Conservation (phyloP, 805 yeast species). For the Babjeviella inositovora region DNA sequence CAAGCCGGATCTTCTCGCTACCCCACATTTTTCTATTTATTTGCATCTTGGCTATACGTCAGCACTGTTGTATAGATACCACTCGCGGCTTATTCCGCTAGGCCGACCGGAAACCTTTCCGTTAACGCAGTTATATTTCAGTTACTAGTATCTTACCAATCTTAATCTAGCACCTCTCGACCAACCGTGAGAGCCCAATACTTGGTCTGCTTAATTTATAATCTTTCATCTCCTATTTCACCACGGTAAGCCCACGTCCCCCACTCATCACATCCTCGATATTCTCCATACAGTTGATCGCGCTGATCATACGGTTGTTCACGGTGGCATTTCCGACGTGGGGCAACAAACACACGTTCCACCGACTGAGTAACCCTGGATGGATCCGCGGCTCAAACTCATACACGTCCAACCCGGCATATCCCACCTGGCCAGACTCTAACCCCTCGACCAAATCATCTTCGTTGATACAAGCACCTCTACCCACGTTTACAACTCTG, state of each 20-base stretch:
- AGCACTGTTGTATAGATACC: too few species aligned
- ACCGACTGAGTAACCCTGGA: conserved; percentile 30
- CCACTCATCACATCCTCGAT: conserved; percentile 26
- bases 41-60: too few species aligned
- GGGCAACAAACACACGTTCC: conserved; percentile 53
- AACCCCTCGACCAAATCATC: conserved; percentile 28
- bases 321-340: conserved; percentile 57
- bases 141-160: too few species aligned
- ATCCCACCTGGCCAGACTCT: conserved; percentile 26
- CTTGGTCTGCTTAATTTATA: too few species aligned
- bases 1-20: too few species aligned
- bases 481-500: conserved; percentile 40
- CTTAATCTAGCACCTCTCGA: too few species aligned
- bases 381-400: conserved; percentile 32
- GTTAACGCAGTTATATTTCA: too few species aligned
- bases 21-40: too few species aligned
- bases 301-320: conserved; percentile 35
- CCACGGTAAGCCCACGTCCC: conserved; percentile 16
- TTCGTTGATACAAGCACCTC: conserved; percentile 40
- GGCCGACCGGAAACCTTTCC: too few species aligned
- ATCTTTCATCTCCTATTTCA: too few species aligned
- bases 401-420: conserved; percentile 47
- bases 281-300: conserved; percentile 35
- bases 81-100: too few species aligned
- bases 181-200: too few species aligned